Conservation (phyloP, 805 yeast genomes). For the Barnettozyma sucrosica region DNA sequence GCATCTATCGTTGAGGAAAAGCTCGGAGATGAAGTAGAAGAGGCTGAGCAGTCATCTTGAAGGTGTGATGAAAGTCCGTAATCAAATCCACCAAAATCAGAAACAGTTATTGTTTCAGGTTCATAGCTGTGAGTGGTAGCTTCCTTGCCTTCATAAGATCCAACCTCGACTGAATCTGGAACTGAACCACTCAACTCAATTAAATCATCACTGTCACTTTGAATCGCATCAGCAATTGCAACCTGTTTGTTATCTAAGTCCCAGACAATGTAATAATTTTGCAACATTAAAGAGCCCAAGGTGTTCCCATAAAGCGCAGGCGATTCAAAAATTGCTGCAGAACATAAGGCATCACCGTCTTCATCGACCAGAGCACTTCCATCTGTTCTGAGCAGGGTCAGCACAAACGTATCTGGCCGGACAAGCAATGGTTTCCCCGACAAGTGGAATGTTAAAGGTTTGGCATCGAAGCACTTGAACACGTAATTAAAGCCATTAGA, state of each 20-base stretch:
- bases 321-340: constrained; percentile 7
- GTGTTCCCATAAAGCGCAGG: background rate
- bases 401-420: constrained; percentile 8
- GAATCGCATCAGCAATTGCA: constrained; percentile 14
- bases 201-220: constrained; percentile 4
- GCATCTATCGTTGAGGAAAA: background rate
- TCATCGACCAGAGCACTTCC: constrained; percentile 7
- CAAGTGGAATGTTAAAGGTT: constrained; percentile 13
- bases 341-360: constrained; percentile 17
- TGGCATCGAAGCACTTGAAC: constrained; percentile 20
- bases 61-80: background rate
- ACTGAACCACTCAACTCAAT: constrained; percentile 14
- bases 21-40: background rate
- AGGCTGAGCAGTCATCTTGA: background rate
- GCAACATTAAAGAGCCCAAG: constrained; percentile 15
- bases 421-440: constrained; percentile 14
- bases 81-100: background rate
- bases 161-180: constrained; percentile 16
- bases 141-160: background rate
- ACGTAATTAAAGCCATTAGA: constrained; percentile 33
- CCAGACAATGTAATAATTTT: constrained; percentile 14
- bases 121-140: background rate
- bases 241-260: constrained; percentile 17
- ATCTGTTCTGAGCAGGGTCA: constrained; percentile 8
- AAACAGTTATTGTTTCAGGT: background rate